phyloP scores from a whole-genome alignment of 23 red algal species.

The Agarophyton chilense region DNA sequence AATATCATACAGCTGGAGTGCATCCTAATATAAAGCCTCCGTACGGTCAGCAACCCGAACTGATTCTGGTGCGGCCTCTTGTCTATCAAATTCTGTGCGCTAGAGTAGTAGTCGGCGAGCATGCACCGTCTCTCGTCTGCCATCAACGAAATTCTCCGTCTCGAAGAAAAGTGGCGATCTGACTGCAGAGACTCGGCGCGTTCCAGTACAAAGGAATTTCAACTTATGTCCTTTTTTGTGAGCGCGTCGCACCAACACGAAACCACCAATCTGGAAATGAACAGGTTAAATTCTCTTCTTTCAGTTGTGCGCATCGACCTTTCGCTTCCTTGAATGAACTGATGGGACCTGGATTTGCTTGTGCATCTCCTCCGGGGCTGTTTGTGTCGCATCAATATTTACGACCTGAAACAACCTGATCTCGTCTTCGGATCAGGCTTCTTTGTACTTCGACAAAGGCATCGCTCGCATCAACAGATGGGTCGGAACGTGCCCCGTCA shows the following conservation, averaged over 20 bases:
- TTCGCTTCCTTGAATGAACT: background rate
- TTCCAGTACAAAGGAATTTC: too few species aligned
- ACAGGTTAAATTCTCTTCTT: background rate
- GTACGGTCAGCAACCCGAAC: too few species aligned
- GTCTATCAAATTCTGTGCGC: too few species aligned
- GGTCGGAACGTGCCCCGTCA: background rate
- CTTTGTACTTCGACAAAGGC: background rate
- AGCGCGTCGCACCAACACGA: slow-evolving; percentile 52
- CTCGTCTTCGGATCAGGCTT: background rate
- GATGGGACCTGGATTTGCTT: background rate
- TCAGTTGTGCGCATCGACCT: slow-evolving; percentile 14
- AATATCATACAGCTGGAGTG: too few species aligned
- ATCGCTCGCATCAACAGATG: background rate
- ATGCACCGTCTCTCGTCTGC: too few species aligned
- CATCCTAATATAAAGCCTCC: too few species aligned
- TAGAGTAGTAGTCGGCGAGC: too few species aligned
- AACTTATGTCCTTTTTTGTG: too few species aligned
- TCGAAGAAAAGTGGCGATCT: too few species aligned
- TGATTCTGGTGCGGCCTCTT: too few species aligned
- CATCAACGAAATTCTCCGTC: too few species aligned
- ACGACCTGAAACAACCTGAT: background rate
- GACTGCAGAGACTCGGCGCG: too few species aligned
- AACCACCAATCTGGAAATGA: slow-evolving; percentile 17
- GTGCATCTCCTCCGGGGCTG: slow-evolving; percentile 25
- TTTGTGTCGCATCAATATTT: slow-evolving; percentile 18